phyloP scores from a whole-genome alignment of 2,329 filamentous ascomycete species.

The Periconia sp. region DNA sequence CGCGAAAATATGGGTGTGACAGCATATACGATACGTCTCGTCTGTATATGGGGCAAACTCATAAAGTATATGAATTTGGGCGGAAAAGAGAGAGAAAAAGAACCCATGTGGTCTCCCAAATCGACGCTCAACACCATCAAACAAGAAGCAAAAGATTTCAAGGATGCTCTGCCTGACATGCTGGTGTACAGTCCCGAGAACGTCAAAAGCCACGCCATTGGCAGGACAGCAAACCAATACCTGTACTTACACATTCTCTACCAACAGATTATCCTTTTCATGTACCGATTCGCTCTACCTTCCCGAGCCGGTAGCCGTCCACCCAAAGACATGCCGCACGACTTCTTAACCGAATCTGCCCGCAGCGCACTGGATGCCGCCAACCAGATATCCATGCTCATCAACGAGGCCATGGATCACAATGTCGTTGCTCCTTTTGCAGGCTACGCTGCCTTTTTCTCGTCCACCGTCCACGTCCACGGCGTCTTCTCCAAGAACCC shows the following conservation, averaged over 20 bases:
- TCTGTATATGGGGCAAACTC: conserved; percentile 87
- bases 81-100: conserved; percentile 74
- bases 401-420: conserved; percentile 78
- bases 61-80: conserved; percentile 90
- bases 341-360: conserved; percentile 75
- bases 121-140: conserved; percentile 74
- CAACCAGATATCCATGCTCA: conserved; percentile 79
- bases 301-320: conserved; percentile 64
- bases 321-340: conserved; percentile 70
- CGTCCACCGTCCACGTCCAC: conserved; percentile 91
- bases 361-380: conserved; percentile 80
- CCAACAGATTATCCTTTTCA: conserved; percentile 86
- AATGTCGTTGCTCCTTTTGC: conserved; percentile 88
- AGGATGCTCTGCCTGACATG: conserved; percentile 66
- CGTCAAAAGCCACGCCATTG: conserved; percentile 78
- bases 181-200: conserved; percentile 81
- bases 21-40: conserved; percentile 82
- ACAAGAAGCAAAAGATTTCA: conserved; percentile 70
- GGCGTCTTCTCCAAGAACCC: conserved; percentile 86
- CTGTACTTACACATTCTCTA: conserved; percentile 87
- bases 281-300: conserved; percentile 83
- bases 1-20: conserved; percentile 91
- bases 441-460: conserved; percentile 91
- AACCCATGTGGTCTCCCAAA: conserved; percentile 79
- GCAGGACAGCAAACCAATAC: conserved; percentile 87